Conservation (phyloP, 2,329 filamentous ascomycete genomes). For the Xylaria sp. region DNA sequence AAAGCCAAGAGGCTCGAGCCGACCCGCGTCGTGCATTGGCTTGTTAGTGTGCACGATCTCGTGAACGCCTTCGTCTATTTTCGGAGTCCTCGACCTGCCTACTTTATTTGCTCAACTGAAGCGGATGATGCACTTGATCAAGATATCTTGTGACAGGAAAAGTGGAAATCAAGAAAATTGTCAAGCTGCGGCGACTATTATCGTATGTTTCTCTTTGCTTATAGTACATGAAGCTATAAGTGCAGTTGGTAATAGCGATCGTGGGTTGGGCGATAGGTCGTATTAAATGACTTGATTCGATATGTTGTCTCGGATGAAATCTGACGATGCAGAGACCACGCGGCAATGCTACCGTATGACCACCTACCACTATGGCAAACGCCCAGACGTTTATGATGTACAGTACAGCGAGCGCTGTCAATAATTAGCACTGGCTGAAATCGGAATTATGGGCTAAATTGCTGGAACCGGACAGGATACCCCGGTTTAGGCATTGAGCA, state of each 20-base stretch:
- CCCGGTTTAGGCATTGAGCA: background rate
- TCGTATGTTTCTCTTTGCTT: background rate
- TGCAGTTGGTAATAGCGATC: background rate
- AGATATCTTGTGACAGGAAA: background rate
- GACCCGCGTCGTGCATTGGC: slow-evolving; percentile 6
- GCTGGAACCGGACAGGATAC: background rate
- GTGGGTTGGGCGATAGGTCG: too few relatives aligned
- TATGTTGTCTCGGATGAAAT: background rate
- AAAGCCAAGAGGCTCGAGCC: slow-evolving; percentile 18
- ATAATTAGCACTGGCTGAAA: background rate
- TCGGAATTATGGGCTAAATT: background rate
- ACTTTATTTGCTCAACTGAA: background rate
- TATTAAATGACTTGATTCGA: background rate
- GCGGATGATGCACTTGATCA: background rate
- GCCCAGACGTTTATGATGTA: background rate
- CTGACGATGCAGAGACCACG: background rate
- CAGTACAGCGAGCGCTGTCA: background rate
- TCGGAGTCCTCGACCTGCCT: background rate
- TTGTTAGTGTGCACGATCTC: background rate
- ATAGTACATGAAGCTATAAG: background rate
- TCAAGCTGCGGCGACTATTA: background rate
- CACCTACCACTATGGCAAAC: background rate
- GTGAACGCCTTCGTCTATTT: slow-evolving; percentile 4
- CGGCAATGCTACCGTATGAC: background rate
- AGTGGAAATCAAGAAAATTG: background rate